These are phyloP conservation scores for Mycena sp. DNA, from an alignment of 1,284 basidiomycete genomes.

Conservation along the genomic window DNA sequence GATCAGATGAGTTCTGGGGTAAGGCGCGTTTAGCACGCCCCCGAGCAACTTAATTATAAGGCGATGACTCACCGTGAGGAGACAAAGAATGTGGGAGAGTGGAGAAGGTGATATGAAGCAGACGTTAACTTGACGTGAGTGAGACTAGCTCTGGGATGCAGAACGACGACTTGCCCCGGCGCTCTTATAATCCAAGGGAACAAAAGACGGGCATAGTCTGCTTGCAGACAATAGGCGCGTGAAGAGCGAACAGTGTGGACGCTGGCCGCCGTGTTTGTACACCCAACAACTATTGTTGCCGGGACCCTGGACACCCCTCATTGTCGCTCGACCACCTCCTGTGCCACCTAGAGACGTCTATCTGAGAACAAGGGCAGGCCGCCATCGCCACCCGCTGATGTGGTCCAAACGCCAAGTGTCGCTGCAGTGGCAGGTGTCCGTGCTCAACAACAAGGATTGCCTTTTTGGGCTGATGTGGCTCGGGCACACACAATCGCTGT, in stretches of 20 bases:
- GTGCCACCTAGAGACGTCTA: too few species aligned
- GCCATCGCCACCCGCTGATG: background rate
- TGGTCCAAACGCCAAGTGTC: background rate
- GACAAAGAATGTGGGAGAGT: conserved; percentile 3
- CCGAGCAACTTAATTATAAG: background rate
- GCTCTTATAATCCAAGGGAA: conserved; percentile 22
- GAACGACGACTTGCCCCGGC: background rate
- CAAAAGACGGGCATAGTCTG: conserved; percentile 15
- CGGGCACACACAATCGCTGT: too few species aligned
- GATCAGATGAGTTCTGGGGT: too few species aligned
- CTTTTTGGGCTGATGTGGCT: conserved; percentile 14
- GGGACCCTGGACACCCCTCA: conserved; percentile 1
- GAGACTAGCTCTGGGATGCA: conserved; percentile 29
- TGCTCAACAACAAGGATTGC: conserved; percentile 8
- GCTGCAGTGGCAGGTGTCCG: background rate
- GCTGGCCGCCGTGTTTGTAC: conserved; percentile 10
- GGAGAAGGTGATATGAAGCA: background rate
- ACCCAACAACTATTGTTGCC: too few species aligned
- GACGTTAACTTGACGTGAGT: conserved; percentile 25
- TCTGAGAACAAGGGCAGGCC: conserved; percentile 12
- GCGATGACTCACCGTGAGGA: conserved; percentile 10
- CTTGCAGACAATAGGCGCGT: conserved; percentile 7
- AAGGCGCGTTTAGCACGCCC: background rate
- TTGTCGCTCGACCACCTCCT: too few species aligned
- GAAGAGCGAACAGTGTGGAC: too few species aligned